Base-by-base conservation (phyloP, 352 stramenopile genomes). In the Peronospora tabacina region DNA sequence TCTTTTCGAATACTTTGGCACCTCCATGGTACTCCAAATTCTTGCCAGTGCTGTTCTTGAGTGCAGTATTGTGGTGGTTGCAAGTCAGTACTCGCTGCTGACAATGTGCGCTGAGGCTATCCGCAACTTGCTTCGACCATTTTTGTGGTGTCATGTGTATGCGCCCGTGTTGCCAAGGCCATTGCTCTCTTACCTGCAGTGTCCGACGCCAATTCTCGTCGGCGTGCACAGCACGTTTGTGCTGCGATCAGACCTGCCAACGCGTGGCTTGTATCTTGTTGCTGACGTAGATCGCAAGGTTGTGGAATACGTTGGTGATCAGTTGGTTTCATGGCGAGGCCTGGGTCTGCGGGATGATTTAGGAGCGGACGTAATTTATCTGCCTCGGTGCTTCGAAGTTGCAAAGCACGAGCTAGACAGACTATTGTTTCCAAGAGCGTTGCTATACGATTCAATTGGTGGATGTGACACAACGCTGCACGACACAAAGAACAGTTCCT, bases 81-180 rank as follows among this genome's bases (percentile, higher is more conserved):
- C 80, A 13, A 80, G 62, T 11, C 75, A 92, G 58, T 88, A 92
- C 36, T 84, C 87, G 17, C 53, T 93, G 16, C 55, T 96, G 35
- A 87, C 82, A 7, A 72, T 76, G 24, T 89, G 85, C 15, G 82
- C 83, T 0, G 87, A 96, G 44, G 81, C 82, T 5, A 75, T 95
- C 35, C 82, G 87, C 22, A 82, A 80, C 34, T 69, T 96, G 29
- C 61, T 95, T 20, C 82, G 86, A 19, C 87, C 87, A 11, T 89
- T 95, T 46, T 76, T 84, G 38, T 96, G 86, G 86, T 91, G 81
- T 49, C 86, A 96, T 48, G 83, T 94, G 42, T 96, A 95, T 56
- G 75, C 87, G 12, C 83, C 85, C 2, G 76, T 94, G 45, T 61
- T 96, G 5, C 85, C 87, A 4, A 82, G 90, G 58, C 58, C 76